Conservation (phyloP, 164 flowering plant species). For the Chimonanthus salicifolius region DNA sequence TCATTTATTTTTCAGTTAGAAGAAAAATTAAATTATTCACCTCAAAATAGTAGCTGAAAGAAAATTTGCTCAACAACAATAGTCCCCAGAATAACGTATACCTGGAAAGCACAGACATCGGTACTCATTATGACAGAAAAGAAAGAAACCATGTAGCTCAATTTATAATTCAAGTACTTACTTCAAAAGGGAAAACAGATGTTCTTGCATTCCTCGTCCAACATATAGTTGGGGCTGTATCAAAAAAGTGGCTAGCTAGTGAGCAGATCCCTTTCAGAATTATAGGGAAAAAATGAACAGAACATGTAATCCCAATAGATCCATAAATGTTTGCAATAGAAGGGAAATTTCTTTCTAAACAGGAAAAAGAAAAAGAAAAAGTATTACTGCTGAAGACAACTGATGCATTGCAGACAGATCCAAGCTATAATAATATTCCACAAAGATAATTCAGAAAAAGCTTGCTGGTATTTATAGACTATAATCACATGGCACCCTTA, state of each 20-base stretch:
- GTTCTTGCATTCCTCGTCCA: constrained; percentile 96
- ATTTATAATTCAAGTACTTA: constrained; percentile 23
- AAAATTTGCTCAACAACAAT: constrained; percentile 61
- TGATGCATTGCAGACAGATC: no score
- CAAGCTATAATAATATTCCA: no score
- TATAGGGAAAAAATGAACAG: not conserved
- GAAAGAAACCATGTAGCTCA: not conserved
- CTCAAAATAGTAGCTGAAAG: constrained; percentile 87
- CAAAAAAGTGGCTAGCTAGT: constrained; percentile 8
- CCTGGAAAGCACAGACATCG: constrained; percentile 31
- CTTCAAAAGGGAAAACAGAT: constrained; percentile 60
- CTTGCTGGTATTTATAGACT: no score
- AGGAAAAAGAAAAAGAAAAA: no score
- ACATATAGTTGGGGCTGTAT: constrained; percentile 75
- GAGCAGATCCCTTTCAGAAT: constrained; percentile 6
- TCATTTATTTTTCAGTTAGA: not conserved
- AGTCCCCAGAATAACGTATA: constrained; percentile 76
- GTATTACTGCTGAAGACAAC: no score
- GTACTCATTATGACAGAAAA: constrained; percentile 1
- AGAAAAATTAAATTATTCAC: constrained; percentile 24
- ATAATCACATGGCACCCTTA: no score
- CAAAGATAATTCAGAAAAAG: no score
- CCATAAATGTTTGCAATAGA: not conserved
- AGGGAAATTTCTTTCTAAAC: no score
- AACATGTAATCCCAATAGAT: not conserved